phyloP scores from a whole-genome alignment of 2,329 filamentous ascomycete species.

The Zymoseptoria tritici region DNA sequence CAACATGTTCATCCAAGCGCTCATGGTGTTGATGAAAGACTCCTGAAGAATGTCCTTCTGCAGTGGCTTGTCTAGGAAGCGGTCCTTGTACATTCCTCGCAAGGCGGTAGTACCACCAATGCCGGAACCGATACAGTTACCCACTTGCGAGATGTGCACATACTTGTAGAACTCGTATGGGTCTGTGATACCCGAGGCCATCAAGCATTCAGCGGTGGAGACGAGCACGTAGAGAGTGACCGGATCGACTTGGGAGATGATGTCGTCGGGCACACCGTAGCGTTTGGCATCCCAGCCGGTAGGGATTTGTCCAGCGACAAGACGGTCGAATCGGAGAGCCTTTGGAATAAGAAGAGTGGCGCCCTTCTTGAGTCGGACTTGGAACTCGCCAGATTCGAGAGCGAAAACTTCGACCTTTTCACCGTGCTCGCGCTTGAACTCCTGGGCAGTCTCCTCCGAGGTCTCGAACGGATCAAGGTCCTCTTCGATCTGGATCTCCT shows the following conservation, averaged over 20 bases:
- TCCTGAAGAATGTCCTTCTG: conserved; percentile 99
- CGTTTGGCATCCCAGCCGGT: conserved; percentile 95
- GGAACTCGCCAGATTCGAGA: conserved; percentile 87
- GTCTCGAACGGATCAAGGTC: conserved; percentile 95
- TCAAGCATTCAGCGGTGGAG: conserved; percentile 81
- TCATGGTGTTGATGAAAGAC: conserved; percentile 99
- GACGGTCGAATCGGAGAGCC: conserved; percentile 90
- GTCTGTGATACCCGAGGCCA: conserved; percentile 92
- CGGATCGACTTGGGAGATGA: conserved; percentile 93
- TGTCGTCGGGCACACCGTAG: conserved; percentile 95
- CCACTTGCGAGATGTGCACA: conserved; percentile 93
- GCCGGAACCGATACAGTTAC: conserved; percentile 96
- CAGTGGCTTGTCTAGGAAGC: conserved; percentile 90
- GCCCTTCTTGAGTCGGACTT: conserved; percentile 89
- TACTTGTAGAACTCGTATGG: conserved; percentile 99
- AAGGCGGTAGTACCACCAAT: conserved; percentile 92
- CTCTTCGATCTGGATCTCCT: conserved; percentile 95
- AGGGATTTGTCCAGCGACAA: conserved; percentile 93
- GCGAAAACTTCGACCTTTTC: conserved; percentile 98
- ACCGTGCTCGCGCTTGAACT: conserved; percentile 94
- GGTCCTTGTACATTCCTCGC: conserved; percentile 96
- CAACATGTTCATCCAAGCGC: conserved; percentile 99
- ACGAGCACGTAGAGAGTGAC: conserved; percentile 94
- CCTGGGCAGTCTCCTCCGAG: conserved; percentile 92
- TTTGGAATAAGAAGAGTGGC: conserved; percentile 94